phyloP scores from a whole-genome alignment of 441 rosid genomes.

The Euphorbia schlechtendalii region DNA sequence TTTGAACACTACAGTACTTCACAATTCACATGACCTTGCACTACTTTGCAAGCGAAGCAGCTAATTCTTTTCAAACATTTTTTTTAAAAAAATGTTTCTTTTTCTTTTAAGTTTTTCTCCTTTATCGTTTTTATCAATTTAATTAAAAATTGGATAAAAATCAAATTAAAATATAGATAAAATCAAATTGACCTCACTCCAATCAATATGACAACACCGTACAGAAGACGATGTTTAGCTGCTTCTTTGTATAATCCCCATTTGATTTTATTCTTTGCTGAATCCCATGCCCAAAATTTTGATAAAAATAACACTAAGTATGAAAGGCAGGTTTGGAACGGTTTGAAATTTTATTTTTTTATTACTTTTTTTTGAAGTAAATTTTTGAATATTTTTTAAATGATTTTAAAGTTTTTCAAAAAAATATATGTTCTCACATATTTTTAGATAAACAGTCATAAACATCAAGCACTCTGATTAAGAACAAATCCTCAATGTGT shows the following conservation, averaged over 20 bases:
- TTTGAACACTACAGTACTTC: background rate
- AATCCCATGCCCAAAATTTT: slow-evolving; percentile 31
- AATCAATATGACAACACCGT: slow-evolving; percentile 24
- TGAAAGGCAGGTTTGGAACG: too few relatives aligned
- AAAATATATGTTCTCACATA: too few relatives aligned
- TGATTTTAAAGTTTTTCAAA: too few relatives aligned
- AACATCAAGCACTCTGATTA: too few relatives aligned
- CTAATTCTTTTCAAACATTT: slow-evolving; percentile 9
- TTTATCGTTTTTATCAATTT: slow-evolving; percentile 18
- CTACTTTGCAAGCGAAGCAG: slow-evolving; percentile 30
- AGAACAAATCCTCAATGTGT: too few relatives aligned
- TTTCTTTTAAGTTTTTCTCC: too few relatives aligned
- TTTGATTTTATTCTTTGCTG: slow-evolving; percentile 33
- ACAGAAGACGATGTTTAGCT: slow-evolving; percentile 25
- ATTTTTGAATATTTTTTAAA: too few relatives aligned
- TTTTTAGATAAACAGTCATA: too few relatives aligned
- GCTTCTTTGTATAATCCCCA: background rate
- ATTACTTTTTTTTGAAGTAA: too few relatives aligned
- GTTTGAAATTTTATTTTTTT: too few relatives aligned
- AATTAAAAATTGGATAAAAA: background rate
- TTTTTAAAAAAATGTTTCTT: background rate
- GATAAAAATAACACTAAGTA: too few relatives aligned
- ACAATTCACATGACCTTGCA: slow-evolving; percentile 29
- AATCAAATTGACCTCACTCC: background rate
- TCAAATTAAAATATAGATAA: background rate